phyloP scores from a whole-genome alignment of 1,139 yeast species.

The Meyerozyma carpophila region DNA sequence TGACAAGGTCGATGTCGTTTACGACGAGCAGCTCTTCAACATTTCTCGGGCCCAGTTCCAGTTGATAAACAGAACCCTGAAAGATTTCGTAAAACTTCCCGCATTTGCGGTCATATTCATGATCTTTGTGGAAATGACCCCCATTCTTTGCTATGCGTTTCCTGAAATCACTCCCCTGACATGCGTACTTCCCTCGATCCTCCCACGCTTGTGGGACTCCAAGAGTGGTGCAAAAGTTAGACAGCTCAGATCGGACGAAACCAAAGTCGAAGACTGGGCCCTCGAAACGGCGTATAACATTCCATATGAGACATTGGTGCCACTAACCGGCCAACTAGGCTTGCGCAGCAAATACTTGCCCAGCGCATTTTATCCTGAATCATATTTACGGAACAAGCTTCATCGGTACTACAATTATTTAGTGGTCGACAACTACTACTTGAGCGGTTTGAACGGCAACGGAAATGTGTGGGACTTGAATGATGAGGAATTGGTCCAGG shows the following conservation, averaged over 20 bases:
- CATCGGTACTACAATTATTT: conserved; percentile 39
- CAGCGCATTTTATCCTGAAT: conserved; percentile 27
- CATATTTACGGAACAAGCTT: conserved; percentile 31
- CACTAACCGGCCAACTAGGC: conserved; percentile 29
- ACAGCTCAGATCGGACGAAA: conserved; percentile 1
- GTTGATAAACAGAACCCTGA: conserved; percentile 50
- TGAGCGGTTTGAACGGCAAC: conserved; percentile 34
- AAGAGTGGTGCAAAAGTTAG: conserved; percentile 4
- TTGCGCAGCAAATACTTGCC: conserved; percentile 40
- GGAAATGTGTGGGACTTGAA: conserved; percentile 47
- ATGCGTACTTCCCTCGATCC: conserved; percentile 53
- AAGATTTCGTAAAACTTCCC: conserved; percentile 58
- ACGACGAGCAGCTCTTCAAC: conserved; percentile 17
- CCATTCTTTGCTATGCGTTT: conserved; percentile 49
- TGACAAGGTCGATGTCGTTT: conserved; percentile 6
- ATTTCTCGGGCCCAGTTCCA: conserved; percentile 53
- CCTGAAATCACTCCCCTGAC: conserved; percentile 70
- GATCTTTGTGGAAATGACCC: conserved; percentile 60
- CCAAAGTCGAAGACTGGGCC: conserved; percentile 16
- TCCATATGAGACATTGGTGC: conserved; percentile 27
- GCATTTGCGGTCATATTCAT: conserved; percentile 52
- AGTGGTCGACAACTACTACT: conserved; percentile 45
- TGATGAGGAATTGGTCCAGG: conserved; percentile 37
- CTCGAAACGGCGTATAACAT: conserved; percentile 41
- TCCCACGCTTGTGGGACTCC: conserved; percentile 32